Evolutionary conservation across 805 yeast species (phyloP).

Genomic region (Saturnispora sanitii): DNA sequence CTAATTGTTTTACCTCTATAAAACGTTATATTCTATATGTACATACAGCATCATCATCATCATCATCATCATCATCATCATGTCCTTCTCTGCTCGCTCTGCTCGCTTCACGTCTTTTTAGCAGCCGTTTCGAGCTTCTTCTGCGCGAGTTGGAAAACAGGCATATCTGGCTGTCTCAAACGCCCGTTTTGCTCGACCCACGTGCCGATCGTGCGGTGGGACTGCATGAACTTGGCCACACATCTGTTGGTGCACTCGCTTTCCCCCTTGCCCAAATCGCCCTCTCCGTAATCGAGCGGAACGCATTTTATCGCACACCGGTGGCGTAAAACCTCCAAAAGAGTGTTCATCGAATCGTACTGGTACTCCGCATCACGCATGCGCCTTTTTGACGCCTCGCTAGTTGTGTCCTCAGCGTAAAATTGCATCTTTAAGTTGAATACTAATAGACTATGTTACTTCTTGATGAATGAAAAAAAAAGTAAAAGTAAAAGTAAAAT

Average conservation of each 20-base stretch:
- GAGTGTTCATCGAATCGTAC: constrained; percentile 50
- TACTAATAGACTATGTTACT: no score
- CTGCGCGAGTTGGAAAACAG: constrained; percentile 21
- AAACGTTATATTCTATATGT: no score
- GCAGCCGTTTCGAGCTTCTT: constrained; percentile 6
- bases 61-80: no score
- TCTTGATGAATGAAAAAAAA: no score
- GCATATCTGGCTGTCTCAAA: constrained; percentile 34
- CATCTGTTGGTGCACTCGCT: constrained; percentile 87
- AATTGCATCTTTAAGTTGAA: no score
- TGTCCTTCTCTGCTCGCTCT: no score
- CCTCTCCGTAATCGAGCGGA: constrained; percentile 68
- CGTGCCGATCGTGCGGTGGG: constrained; percentile 55
- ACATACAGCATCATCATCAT: no score
- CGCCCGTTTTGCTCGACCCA: constrained; percentile 33
- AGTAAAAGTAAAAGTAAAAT: no score
- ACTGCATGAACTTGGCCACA: constrained; percentile 78
- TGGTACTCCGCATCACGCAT: constrained; percentile 58
- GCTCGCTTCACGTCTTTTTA: not conserved
- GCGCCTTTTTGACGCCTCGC: no score
- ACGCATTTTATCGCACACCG: constrained; percentile 72
- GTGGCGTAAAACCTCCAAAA: constrained; percentile 39
- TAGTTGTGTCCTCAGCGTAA: no score
- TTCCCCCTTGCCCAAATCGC: constrained; percentile 71
- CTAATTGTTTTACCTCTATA: no score